These are phyloP conservation scores for Diplodia intermedia DNA, from an alignment of 2,329 filamentous ascomycete genomes.

Conservation along the genomic window DNA sequence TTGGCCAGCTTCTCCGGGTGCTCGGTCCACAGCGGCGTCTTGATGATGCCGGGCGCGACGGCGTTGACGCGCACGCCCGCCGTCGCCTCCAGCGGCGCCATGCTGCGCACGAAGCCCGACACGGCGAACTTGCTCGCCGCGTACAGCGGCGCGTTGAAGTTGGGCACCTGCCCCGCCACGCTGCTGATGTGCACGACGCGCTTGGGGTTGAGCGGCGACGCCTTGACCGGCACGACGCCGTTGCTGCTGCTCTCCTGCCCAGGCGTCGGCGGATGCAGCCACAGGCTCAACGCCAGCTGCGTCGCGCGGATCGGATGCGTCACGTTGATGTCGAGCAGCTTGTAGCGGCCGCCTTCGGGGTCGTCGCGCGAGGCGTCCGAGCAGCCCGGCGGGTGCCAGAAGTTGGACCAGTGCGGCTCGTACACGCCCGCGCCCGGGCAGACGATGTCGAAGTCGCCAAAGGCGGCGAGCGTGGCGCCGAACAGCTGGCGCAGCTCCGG, in stretches of 20 bases:
- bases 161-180: conserved; percentile 53
- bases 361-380: conserved; percentile 44
- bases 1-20: conserved; percentile 65
- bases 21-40: conserved; percentile 68
- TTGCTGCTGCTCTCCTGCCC: too few species aligned
- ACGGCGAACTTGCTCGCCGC: conserved; percentile 56
- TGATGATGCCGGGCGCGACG: conserved; percentile 67
- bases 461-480: conserved; percentile 39
- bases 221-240: conserved; percentile 38
- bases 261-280: conserved; percentile 44
- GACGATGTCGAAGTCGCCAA: conserved; percentile 53
- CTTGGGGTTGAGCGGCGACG: conserved; percentile 51
- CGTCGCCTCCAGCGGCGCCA: conserved; percentile 57
- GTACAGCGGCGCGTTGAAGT: conserved; percentile 53
- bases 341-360: conserved; percentile 42
- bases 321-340: conserved; percentile 55
- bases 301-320: conserved; percentile 57
- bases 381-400: conserved; percentile 57
- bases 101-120: conserved; percentile 57
- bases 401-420: conserved; percentile 57
- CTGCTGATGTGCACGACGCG: conserved; percentile 54
- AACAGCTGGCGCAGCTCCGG: conserved; percentile 46
- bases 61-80: conserved; percentile 65
- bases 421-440: conserved; percentile 59
- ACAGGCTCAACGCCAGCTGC: conserved; percentile 56